A percentile compares a stretch with the other conserved stretches of the same genome.
These are phyloP conservation scores for Rhypophila decipiens DNA, from an alignment of 495 filamentous ascomycete genomes.

Conservation along the genomic window DNA sequence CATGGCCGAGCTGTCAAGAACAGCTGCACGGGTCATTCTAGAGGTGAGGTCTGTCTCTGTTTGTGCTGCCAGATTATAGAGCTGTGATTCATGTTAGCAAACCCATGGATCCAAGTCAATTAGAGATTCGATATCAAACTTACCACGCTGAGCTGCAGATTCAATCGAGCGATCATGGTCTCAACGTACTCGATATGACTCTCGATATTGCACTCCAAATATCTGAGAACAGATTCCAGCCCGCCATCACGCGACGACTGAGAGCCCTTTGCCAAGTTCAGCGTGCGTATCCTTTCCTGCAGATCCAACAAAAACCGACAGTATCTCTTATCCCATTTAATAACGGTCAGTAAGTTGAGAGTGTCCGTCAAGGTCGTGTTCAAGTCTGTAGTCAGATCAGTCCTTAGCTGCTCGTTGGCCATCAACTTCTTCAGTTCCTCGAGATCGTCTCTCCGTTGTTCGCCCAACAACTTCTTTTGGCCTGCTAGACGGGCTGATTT, in stretches of 20 bases:
- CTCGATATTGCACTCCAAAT: not conserved
- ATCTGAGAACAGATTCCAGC: not conserved
- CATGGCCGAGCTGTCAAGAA: conserved; percentile 3
- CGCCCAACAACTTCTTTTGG: too few species aligned
- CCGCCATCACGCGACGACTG: not conserved
- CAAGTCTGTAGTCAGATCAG: not conserved
- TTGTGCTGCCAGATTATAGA: conserved; percentile 3
- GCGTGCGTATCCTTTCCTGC: not conserved
- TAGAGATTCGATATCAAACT: not conserved
- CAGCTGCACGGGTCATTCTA: not conserved
- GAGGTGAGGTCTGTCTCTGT: conserved; percentile 4
- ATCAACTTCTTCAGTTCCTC: not conserved
- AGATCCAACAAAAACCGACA: not conserved
- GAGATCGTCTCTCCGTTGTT: not conserved
- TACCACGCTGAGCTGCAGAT: not conserved
- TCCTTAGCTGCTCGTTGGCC: not conserved
- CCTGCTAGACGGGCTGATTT: not conserved
- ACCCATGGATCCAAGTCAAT: not conserved
- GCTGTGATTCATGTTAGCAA: not conserved
- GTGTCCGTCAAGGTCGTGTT: not conserved
- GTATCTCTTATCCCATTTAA: not conserved
- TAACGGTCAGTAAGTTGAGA: not conserved
- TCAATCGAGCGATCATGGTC: not conserved
- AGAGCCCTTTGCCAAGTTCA: not conserved
- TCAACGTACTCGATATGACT: not conserved